A percentile compares a stretch with the other conserved stretches of the same genome.
Conservation (phyloP, 345 rosid species). For the Gossypium arboreum region DNA sequence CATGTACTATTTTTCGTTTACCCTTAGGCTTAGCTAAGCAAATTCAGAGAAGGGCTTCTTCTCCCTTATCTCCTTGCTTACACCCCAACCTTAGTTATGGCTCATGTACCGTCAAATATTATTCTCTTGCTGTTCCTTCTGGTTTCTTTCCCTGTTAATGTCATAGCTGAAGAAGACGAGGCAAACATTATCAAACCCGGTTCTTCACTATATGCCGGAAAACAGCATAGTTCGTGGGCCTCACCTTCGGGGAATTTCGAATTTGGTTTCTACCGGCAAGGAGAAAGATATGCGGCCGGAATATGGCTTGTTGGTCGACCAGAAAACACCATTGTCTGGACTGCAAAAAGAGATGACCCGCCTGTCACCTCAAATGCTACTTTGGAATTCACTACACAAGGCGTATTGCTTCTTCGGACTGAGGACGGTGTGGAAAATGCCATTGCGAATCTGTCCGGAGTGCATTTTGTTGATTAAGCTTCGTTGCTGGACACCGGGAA, state of each 20-base stretch:
- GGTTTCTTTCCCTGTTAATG: background rate
- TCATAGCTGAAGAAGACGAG: slow-evolving; percentile 6
- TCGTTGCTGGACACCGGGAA: slow-evolving; percentile 27
- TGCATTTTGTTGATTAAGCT: background rate
- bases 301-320: slow-evolving; percentile 21
- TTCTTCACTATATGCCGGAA: background rate
- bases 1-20: too few species aligned
- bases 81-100: background rate
- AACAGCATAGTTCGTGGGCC: slow-evolving; percentile 23
- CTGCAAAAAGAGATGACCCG: slow-evolving; percentile 1
- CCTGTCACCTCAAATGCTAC: background rate
- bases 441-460: too few species aligned
- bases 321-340: slow-evolving; percentile 2
- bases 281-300: slow-evolving; percentile 24
- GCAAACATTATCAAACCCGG: background rate
- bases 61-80: too few species aligned
- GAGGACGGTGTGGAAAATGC: background rate
- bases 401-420: background rate
- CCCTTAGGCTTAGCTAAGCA: too few species aligned
- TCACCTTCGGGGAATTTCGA: slow-evolving; percentile 35
- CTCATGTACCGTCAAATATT: background rate
- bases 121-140: background rate
- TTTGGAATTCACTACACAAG: background rate
- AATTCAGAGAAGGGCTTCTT: too few species aligned
- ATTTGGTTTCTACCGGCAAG: slow-evolving; percentile 32